Evolutionary conservation across 306 rosid species (phyloP).

Genomic region (Ochetophila trinervis): DNA sequence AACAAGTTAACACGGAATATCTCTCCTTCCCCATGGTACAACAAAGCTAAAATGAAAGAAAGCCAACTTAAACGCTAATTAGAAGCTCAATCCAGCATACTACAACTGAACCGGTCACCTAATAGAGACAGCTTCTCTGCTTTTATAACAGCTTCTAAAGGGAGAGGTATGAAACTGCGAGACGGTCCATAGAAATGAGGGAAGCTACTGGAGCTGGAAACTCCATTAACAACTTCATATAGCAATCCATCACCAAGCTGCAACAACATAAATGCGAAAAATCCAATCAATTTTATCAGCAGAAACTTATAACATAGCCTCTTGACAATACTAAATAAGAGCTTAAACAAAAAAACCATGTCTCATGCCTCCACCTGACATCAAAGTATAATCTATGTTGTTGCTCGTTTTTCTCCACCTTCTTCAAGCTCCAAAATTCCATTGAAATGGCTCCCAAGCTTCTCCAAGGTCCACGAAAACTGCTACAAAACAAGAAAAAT

Average conservation of each 20-base stretch:
- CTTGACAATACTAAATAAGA: neutral
- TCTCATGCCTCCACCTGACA: neutral
- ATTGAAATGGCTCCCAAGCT: too few relatives aligned
- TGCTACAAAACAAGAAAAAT: too few relatives aligned
- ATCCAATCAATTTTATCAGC: neutral
- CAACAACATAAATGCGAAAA: constrained; percentile 8
- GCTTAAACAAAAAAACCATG: neutral
- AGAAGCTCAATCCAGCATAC: constrained; percentile 40
- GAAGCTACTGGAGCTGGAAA: constrained; percentile 47
- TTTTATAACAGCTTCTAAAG: constrained; percentile 53
- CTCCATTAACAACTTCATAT: constrained; percentile 65
- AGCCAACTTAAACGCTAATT: neutral
- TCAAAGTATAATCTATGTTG: too few relatives aligned
- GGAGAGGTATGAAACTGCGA: constrained; percentile 65
- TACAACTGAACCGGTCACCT: constrained; percentile 61
- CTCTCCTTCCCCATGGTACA: neutral
- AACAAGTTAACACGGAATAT: too few relatives aligned
- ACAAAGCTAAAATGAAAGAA: neutral
- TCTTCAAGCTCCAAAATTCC: too few relatives aligned
- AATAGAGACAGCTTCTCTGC: constrained; percentile 60
- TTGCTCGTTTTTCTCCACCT: too few relatives aligned
- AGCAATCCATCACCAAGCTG: constrained; percentile 89
- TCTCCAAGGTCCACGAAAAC: too few relatives aligned
- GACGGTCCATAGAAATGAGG: constrained; percentile 91
- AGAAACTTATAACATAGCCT: neutral